Evolutionary conservation across 2,329 filamentous ascomycete species (phyloP).

Genomic region (Endothia cerciana): DNA sequence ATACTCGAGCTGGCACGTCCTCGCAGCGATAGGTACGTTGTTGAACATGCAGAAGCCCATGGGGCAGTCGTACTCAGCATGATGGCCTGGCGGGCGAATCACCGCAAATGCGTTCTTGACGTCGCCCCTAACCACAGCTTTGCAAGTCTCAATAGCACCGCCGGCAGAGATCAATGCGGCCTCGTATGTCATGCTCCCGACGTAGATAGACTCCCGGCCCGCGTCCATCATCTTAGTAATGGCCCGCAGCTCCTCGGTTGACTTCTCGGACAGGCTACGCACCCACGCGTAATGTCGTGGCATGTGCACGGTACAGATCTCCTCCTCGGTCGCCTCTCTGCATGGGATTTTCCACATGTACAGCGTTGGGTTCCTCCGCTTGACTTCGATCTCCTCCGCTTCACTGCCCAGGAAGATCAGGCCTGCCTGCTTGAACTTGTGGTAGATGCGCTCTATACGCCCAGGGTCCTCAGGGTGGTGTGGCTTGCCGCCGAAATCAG

Average conservation of each 20-base stretch:
- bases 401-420: slow-evolving; percentile 70
- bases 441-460: slow-evolving; percentile 91
- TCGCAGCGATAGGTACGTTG: slow-evolving; percentile 92
- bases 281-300: slow-evolving; percentile 82
- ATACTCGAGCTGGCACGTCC: slow-evolving; percentile 81
- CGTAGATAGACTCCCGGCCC: slow-evolving; percentile 77
- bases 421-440: slow-evolving; percentile 80
- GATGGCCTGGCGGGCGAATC: slow-evolving; percentile 92
- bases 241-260: slow-evolving; percentile 67
- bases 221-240: slow-evolving; percentile 65
- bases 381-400: slow-evolving; percentile 54
- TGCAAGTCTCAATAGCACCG: slow-evolving; percentile 93
- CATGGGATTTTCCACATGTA: slow-evolving; percentile 79
- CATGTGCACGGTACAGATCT: slow-evolving; percentile 81
- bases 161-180: slow-evolving; percentile 85
- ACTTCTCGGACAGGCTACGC: slow-evolving; percentile 55
- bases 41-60: slow-evolving; percentile 99
- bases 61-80: slow-evolving; percentile 82
- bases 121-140: slow-evolving; percentile 79
- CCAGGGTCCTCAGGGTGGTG: slow-evolving; percentile 94
- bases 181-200: slow-evolving; percentile 79
- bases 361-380: slow-evolving; percentile 58
- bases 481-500: slow-evolving; percentile 71
- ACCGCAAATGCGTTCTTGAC: slow-evolving; percentile 96
- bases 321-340: slow-evolving; percentile 74